Evolutionary conservation across 148 eudicot species (phyloP).

Genomic region (Heliosperma pusillum): DNA sequence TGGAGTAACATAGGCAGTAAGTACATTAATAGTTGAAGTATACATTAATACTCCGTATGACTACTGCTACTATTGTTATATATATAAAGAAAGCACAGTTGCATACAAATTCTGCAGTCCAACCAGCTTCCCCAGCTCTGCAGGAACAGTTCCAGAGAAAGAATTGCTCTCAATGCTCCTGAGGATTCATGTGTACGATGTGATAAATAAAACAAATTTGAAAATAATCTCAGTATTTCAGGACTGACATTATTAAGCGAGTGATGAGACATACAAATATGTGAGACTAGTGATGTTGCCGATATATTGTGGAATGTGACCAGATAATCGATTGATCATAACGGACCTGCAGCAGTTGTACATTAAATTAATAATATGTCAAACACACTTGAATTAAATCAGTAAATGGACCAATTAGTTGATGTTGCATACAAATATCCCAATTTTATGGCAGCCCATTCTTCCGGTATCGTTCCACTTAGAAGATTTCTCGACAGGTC

Average conservation of each 20-base stretch:
- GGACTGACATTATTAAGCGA: background rate
- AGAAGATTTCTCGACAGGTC: slow-evolving; percentile 39
- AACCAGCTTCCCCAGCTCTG: slow-evolving; percentile 37
- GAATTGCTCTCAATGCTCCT: slow-evolving; percentile 42
- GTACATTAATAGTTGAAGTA: too few species aligned
- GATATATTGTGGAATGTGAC: slow-evolving; percentile 29
- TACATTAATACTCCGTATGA: too few species aligned
- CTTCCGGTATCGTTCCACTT: slow-evolving; percentile 36
- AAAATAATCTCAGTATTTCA: too few species aligned
- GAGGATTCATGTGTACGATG: background rate
- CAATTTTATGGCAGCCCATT: slow-evolving; percentile 36
- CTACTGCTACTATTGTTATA: background rate
- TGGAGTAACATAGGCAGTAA: too few species aligned
- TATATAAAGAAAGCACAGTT: background rate
- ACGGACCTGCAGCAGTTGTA: slow-evolving; percentile 22
- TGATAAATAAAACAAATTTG: background rate
- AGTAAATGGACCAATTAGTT: background rate
- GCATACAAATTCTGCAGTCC: slow-evolving; percentile 27
- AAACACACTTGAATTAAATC: background rate
- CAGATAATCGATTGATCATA: slow-evolving; percentile 32
- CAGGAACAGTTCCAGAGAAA: slow-evolving; percentile 40
- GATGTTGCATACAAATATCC: slow-evolving; percentile 29
- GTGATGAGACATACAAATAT: slow-evolving; percentile 24
- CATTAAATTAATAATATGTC: background rate
- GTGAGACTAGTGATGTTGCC: slow-evolving; percentile 32